A percentile compares a stretch with the other conserved stretches of the same genome.
These are phyloP conservation scores for Mangifera indica DNA, from an alignment of 345 rosid genomes.

Conservation along the genomic window DNA sequence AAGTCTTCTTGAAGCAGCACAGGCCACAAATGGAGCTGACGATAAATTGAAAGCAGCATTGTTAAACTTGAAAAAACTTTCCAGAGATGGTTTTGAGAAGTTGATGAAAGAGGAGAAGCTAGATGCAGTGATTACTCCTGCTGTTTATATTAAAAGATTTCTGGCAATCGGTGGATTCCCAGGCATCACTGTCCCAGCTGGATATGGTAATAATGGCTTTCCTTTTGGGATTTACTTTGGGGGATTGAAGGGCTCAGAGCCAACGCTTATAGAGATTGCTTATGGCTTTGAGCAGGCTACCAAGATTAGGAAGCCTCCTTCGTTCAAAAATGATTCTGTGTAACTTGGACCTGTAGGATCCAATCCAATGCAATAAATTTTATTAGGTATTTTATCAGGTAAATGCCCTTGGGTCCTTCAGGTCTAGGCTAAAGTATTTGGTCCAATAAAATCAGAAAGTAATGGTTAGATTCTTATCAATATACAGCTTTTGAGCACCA, in stretches of 20 bases:
- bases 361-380: neutral
- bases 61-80: slow-evolving; percentile 26
- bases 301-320: slow-evolving; percentile 54
- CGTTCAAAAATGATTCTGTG: slow-evolving; percentile 17
- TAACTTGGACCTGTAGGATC: neutral
- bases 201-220: slow-evolving; percentile 43
- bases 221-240: slow-evolving; percentile 71
- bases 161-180: slow-evolving; percentile 72
- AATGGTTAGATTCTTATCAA: too few species aligned
- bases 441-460: too few species aligned
- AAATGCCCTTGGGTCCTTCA: too few species aligned
- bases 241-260: slow-evolving; percentile 61
- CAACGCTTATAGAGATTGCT: slow-evolving; percentile 67
- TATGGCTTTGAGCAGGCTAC: slow-evolving; percentile 74
- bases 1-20: slow-evolving; percentile 34
- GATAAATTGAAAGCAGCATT: slow-evolving; percentile 30
- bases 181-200: slow-evolving; percentile 66
- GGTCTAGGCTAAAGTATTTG: too few species aligned
- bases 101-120: slow-evolving; percentile 44
- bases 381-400: too few species aligned
- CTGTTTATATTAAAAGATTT: slow-evolving; percentile 20
- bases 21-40: slow-evolving; percentile 41
- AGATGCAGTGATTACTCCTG: slow-evolving; percentile 53
- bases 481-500: too few species aligned
- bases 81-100: slow-evolving; percentile 52